A percentile compares a stretch with the other conserved stretches of the same genome.
phyloP scores from a whole-genome alignment of 2,329 filamentous ascomycete species.

The Ascocoryne sarcoides region DNA sequence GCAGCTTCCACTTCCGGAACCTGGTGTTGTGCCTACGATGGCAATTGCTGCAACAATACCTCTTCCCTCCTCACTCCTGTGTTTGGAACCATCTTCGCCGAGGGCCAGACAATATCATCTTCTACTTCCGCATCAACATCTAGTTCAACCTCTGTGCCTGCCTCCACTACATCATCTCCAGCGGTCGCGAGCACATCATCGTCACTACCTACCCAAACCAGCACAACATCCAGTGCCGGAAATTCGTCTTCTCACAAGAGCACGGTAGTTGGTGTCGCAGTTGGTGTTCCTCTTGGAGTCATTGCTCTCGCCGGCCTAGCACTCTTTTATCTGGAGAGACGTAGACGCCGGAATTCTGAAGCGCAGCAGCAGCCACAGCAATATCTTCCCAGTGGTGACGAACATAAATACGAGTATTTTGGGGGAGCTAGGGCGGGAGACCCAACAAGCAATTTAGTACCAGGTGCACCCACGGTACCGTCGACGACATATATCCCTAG shows the following conservation, averaged over 20 bases:
- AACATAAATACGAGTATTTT: no score
- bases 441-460: no score
- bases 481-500: no score
- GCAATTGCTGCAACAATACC: slow-evolving; percentile 7
- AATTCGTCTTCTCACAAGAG: not conserved
- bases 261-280: slow-evolving; percentile 8
- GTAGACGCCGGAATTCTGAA: slow-evolving; percentile 3
- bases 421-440: no score
- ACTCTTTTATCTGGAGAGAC: slow-evolving; percentile 7
- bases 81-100: slow-evolving; percentile 13
- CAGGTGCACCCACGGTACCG: no score
- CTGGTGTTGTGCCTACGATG: slow-evolving; percentile 18
- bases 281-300: slow-evolving; percentile 8
- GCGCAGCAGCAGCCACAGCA: no score
- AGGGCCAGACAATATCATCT: not conserved
- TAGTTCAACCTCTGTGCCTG: not conserved
- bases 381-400: no score
- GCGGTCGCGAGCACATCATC: not conserved
- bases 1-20: slow-evolving; percentile 4
- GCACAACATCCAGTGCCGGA: not conserved
- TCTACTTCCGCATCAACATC: not conserved
- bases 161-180: slow-evolving; percentile 1
- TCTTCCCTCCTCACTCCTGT: slow-evolving; percentile 2
- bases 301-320: slow-evolving; percentile 1
- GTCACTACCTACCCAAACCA: no score